Evolutionary conservation across 257 asterid species (phyloP).

Genomic region (Solanum chmielewskii): DNA sequence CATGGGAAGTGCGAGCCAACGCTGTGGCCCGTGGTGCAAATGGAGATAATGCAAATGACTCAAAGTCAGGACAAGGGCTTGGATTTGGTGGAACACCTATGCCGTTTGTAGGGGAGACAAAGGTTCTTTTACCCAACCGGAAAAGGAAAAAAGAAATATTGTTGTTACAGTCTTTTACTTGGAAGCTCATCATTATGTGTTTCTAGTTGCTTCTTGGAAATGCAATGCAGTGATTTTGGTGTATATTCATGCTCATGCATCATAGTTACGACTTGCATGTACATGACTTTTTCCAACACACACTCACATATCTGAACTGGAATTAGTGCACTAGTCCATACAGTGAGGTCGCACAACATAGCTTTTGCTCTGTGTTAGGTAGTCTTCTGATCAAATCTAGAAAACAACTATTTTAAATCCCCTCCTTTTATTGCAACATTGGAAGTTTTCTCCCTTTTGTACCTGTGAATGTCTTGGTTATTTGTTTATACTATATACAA

Average conservation of each 20-base stretch:
- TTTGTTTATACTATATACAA: neutral
- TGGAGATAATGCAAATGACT: conserved; percentile 54
- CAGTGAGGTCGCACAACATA: neutral
- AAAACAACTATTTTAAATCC: neutral
- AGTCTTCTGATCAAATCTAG: neutral
- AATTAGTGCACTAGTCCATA: neutral
- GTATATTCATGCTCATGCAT: conserved; percentile 3
- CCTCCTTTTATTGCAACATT: neutral
- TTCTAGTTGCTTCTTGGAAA: neutral
- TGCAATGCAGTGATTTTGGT: neutral
- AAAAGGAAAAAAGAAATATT: neutral
- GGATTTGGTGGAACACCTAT: conserved; percentile 82
- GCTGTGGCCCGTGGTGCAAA: conserved; percentile 58
- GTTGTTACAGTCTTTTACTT: neutral
- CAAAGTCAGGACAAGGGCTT: conserved; percentile 44
- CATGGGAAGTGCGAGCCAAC: conserved; percentile 74
- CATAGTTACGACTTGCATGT: neutral
- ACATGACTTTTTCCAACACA: neutral
- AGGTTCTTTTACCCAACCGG: conserved; percentile 29
- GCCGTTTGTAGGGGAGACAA: conserved; percentile 88
- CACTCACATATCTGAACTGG: neutral
- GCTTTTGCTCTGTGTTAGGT: neutral
- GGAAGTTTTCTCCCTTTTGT: neutral
- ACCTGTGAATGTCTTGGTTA: neutral
- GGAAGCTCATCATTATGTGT: neutral